Conservation (phyloP, 169 alveolate species). For the Cryptosporidium parvum region DNA sequence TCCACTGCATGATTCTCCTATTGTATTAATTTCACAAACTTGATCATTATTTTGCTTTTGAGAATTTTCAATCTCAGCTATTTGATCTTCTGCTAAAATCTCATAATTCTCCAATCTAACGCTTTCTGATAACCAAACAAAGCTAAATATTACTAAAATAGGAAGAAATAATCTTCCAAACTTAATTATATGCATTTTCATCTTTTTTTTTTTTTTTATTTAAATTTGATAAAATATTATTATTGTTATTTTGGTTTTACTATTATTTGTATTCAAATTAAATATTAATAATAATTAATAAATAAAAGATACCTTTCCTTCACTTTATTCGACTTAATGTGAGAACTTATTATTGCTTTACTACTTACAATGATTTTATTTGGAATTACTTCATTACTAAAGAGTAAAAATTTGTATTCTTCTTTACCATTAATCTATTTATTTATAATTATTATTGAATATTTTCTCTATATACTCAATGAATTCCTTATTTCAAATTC, state of each 20-base stretch:
- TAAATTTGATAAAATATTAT: neutral
- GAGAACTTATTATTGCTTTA: neutral
- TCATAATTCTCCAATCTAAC: conserved; percentile 58
- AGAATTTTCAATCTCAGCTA: neutral
- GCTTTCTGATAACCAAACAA: neutral
- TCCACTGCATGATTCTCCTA: conserved; percentile 43
- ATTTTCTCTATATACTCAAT: neutral
- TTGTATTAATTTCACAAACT: conserved; percentile 23
- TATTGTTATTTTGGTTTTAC: neutral
- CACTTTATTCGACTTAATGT: neutral
- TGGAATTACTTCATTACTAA: neutral
- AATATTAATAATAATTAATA: neutral
- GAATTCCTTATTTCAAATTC: neutral
- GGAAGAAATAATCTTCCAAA: conserved; percentile 3
- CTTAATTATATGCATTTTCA: neutral
- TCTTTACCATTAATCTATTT: neutral
- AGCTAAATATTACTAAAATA: neutral
- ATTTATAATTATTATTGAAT: neutral
- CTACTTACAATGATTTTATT: neutral
- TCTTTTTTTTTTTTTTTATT: neutral
- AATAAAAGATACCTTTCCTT: neutral
- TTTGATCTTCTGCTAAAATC: neutral
- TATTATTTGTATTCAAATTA: neutral
- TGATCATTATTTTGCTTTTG: neutral
- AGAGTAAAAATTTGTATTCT: neutral